A percentile compares a stretch with the other conserved stretches of the same genome.
Evolutionary conservation across 495 filamentous ascomycete species (phyloP).

Genomic region (Hypomontagnella monticulosa): DNA sequence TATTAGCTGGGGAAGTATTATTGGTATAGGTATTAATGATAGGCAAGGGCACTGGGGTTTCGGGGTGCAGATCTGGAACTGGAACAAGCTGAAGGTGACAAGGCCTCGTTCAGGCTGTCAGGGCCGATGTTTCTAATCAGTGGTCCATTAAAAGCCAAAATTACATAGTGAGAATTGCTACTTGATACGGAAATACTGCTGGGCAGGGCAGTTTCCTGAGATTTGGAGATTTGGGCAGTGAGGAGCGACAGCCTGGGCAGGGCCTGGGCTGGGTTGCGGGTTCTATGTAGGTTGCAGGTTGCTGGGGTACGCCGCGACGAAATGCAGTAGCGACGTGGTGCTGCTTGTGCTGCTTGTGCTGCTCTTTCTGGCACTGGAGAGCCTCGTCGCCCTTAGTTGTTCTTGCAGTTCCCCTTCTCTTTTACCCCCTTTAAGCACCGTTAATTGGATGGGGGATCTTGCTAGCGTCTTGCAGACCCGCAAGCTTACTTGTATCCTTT

Average conservation of each 20-base stretch:
- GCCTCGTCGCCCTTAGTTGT: no score
- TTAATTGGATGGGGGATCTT: slow-evolving; percentile 16
- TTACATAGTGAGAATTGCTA: slow-evolving; percentile 20
- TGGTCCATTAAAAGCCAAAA: slow-evolving; percentile 31
- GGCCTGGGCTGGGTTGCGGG: background rate
- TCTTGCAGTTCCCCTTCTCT: background rate
- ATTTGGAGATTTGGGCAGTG: slow-evolving; percentile 26
- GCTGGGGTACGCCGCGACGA: no score
- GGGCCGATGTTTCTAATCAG: slow-evolving; percentile 21
- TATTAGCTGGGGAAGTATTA: slow-evolving; percentile 6
- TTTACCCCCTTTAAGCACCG: slow-evolving; percentile 12
- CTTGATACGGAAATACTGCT: background rate
- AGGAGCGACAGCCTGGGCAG: background rate
- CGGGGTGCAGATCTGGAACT: background rate
- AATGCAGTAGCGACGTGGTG: no score
- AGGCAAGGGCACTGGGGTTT: slow-evolving; percentile 9
- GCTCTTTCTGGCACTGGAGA: no score
- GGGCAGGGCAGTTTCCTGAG: slow-evolving; percentile 24
- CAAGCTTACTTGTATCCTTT: slow-evolving; percentile 2
- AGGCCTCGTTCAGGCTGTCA: slow-evolving; percentile 16
- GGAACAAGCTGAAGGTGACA: slow-evolving; percentile 23
- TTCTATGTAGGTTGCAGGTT: no score
- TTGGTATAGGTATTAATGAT: no score
- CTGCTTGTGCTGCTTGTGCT: background rate
- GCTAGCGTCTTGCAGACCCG: slow-evolving; percentile 16